These are phyloP conservation scores for Sporothrix variecibatus DNA, from an alignment of 2,329 filamentous ascomycete genomes.

Conservation along the genomic window DNA sequence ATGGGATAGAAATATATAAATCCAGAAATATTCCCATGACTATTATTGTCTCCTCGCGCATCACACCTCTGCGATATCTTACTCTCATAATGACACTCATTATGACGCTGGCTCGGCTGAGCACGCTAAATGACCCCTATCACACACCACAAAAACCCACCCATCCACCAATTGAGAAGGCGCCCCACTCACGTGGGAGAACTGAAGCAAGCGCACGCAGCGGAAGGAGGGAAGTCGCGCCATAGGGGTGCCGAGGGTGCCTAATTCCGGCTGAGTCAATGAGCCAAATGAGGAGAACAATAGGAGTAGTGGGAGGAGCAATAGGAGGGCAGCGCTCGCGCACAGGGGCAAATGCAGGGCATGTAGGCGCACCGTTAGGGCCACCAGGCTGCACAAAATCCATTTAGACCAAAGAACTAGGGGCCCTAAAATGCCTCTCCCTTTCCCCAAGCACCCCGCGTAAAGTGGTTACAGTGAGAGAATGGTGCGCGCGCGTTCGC, in stretches of 20 bases:
- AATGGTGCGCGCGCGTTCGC: neutral
- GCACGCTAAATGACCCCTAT: neutral
- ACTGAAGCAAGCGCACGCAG: too few species aligned
- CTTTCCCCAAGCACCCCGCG: neutral
- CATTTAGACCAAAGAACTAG: neutral
- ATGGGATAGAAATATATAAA: neutral
- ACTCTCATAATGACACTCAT: neutral
- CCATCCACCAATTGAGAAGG: neutral
- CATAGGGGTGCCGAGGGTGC: slow-evolving; percentile 18
- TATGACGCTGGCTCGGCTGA: neutral
- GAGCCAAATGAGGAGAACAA: neutral
- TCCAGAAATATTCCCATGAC: neutral
- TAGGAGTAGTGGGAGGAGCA: neutral
- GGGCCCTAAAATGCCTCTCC: neutral
- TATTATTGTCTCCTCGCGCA: neutral
- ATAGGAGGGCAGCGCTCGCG: neutral
- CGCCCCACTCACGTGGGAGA: slow-evolving; percentile 17
- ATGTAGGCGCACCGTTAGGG: neutral
- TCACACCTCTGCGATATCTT: neutral
- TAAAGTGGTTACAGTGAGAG: neutral
- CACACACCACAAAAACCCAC: neutral
- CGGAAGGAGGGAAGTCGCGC: neutral
- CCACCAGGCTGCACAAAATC: slow-evolving; percentile 2
- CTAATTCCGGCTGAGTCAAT: slow-evolving; percentile 19
- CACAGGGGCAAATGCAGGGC: neutral